Conservation (phyloP, 176 grass and related monocot genomes). For the Triticum dicoccoides region DNA sequence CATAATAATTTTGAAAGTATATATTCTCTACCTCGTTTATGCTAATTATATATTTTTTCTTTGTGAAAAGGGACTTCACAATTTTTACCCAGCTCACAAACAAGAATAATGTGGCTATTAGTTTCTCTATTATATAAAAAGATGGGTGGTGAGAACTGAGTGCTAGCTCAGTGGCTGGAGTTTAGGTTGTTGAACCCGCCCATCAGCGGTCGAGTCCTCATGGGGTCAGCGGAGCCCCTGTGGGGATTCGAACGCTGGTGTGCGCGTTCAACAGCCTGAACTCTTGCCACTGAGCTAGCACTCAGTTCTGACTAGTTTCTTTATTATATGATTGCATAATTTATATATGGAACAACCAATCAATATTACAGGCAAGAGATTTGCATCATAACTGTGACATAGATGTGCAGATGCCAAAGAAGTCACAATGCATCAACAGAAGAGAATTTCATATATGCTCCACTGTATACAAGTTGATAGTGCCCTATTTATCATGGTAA, state of each 20-base stretch:
- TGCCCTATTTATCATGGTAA: neutral
- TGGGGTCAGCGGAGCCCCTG: no score
- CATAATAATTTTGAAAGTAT: neutral
- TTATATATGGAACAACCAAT: neutral
- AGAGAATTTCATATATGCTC: constrained; percentile 9
- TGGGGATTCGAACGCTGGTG: neutral
- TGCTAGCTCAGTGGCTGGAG: neutral
- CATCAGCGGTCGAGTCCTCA: neutral
- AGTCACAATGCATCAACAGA: neutral
- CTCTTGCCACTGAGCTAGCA: neutral
- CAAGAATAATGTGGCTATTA: neutral
- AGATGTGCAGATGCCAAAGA: neutral
- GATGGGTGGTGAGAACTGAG: neutral
- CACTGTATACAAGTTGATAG: neutral
- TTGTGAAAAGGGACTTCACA: neutral
- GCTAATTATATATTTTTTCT: neutral
- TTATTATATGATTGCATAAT: neutral
- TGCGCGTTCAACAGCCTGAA: neutral
- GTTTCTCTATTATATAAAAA: neutral
- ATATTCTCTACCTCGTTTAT: neutral
- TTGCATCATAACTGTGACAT: neutral
- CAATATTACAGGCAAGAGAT: neutral
- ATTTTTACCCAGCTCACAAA: neutral
- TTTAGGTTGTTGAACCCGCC: neutral
- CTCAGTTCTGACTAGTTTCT: neutral